These are phyloP conservation scores for Thielaviopsis euricoi DNA, from an alignment of 2,329 filamentous ascomycete species.

Conservation along the genomic window DNA sequence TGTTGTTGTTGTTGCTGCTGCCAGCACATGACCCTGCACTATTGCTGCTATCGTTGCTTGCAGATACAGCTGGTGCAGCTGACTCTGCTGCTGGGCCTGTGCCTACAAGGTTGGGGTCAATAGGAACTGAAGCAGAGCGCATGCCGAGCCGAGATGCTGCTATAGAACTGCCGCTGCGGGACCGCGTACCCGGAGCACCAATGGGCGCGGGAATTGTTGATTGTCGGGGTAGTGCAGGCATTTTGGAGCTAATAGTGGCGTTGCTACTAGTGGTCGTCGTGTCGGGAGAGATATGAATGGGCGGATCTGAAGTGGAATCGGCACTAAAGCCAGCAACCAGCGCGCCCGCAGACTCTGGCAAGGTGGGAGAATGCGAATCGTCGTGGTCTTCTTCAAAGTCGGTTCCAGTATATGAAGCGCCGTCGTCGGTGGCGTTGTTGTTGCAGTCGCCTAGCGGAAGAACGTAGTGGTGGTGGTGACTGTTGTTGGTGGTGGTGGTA, in stretches of 20 bases:
- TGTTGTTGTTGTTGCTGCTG: neutral
- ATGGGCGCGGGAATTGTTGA: conserved; percentile 9
- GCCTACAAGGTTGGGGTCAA: conserved; percentile 5
- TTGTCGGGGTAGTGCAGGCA: conserved; percentile 1
- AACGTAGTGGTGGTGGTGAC: neutral
- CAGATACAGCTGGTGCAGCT: no score
- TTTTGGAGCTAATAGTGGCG: neutral
- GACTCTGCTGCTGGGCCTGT: neutral
- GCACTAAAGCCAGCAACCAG: neutral
- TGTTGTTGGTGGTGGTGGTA: neutral
- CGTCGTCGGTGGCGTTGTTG: neutral
- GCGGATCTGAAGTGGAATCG: neutral
- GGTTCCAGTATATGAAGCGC: neutral
- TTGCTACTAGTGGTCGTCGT: neutral
- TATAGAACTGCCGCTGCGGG: neutral
- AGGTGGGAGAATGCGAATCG: neutral
- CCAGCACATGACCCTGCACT: no score
- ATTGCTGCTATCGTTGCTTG: no score
- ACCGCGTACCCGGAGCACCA: neutral
- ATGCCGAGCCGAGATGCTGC: neutral
- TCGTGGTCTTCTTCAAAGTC: conserved; percentile 5
- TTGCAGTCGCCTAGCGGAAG: neutral
- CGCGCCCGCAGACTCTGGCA: neutral
- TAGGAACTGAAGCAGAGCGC: conserved; percentile 9
- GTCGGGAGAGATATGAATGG: neutral